These are phyloP conservation scores for Boletus vinaceobasis DNA, from an alignment of 768 basidiomycete species.

Conservation along the genomic window DNA sequence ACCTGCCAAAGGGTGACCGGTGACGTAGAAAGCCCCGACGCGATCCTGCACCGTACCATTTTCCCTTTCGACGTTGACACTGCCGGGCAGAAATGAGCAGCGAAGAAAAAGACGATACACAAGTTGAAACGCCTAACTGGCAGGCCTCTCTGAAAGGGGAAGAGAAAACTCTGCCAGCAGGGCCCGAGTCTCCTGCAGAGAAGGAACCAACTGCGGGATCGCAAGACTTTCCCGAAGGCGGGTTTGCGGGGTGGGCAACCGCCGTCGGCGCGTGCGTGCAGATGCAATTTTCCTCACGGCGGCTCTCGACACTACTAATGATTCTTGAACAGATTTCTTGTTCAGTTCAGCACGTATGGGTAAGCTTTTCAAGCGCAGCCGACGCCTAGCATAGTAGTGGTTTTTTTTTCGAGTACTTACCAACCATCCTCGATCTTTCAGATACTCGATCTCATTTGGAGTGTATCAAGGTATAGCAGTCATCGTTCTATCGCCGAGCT, in stretches of 20 bases:
- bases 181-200: background rate
- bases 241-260: slow-evolving; percentile 30
- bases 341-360: slow-evolving; percentile 40
- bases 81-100: background rate
- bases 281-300: background rate
- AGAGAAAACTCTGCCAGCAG: background rate
- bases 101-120: background rate
- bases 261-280: slow-evolving; percentile 29
- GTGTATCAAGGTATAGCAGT: slow-evolving; percentile 39
- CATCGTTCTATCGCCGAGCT: background rate
- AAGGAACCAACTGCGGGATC: background rate
- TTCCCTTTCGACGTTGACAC: background rate
- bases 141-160: background rate
- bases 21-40: too few relatives aligned
- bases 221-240: slow-evolving; percentile 27
- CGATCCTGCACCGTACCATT: too few relatives aligned
- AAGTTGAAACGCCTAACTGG: background rate
- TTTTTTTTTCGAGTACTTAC: background rate
- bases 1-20: too few relatives aligned
- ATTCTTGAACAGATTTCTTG: slow-evolving; percentile 29
- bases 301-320: background rate
- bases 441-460: slow-evolving; percentile 39
- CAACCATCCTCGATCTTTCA: slow-evolving; percentile 1
- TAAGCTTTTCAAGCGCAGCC: slow-evolving; percentile 8
- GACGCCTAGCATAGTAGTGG: background rate